Percentiles rank a stretch among this genome's conserved stretches.
phyloP scores from a whole-genome alignment of 257 asterid species.

The Penstemon davidsonii region DNA sequence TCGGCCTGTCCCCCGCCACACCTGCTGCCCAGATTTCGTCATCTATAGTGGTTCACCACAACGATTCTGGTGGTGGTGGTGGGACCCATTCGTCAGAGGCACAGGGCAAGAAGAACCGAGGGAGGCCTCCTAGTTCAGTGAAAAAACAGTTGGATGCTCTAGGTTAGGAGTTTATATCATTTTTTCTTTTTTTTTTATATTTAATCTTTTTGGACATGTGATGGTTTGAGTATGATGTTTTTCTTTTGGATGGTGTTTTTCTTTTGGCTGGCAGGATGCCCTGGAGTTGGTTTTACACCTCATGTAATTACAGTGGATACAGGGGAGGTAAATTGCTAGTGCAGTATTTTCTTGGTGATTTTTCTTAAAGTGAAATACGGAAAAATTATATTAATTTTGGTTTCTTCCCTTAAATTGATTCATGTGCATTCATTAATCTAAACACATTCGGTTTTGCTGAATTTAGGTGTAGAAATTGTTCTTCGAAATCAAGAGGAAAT shows the following conservation, averaged over 20 bases:
- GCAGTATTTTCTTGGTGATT: not conserved
- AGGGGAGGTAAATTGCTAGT: slow-evolving; percentile 41
- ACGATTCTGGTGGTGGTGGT: slow-evolving; percentile 32
- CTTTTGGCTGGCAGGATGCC: slow-evolving; percentile 35
- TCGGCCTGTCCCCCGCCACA: slow-evolving; percentile 62
- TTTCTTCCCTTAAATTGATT: no score
- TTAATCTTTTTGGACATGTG: not conserved
- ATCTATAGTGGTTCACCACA: slow-evolving; percentile 31
- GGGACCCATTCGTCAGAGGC: slow-evolving; percentile 37
- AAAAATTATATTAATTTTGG: no score
- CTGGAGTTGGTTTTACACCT: slow-evolving; percentile 53
- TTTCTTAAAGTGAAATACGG: not conserved
- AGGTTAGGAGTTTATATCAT: slow-evolving; percentile 25
- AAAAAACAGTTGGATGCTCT: slow-evolving; percentile 47
- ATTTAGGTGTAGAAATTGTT: no score
- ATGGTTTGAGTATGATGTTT: slow-evolving; percentile 10
- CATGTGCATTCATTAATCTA: no score
- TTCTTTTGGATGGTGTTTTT: no score
- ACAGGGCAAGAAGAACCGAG: slow-evolving; percentile 39
- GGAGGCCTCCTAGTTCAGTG: slow-evolving; percentile 55
- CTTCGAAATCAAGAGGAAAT: not conserved
- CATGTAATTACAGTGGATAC: slow-evolving; percentile 42
- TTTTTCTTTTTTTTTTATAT: not conserved
- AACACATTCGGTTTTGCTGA: no score
- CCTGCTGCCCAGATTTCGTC: slow-evolving; percentile 47